phyloP scores from a whole-genome alignment of 2,329 filamentous ascomycete species.

The Cladosporium sp. region DNA sequence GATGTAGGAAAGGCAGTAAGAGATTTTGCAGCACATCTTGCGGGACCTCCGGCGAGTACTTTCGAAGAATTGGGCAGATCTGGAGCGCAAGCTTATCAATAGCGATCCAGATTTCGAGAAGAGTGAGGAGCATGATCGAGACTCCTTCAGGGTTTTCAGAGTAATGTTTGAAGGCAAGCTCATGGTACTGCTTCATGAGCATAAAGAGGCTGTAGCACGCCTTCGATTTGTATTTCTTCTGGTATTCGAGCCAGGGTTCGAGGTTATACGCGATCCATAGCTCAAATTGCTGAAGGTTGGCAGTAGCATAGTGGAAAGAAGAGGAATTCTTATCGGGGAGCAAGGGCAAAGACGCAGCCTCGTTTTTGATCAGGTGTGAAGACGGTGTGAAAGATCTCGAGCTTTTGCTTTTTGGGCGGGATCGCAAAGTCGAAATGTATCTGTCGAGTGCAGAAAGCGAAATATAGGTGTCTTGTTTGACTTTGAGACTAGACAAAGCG shows the following conservation, averaged over 20 bases:
- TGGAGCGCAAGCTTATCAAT: conserved; percentile 49
- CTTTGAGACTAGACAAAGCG: conserved; percentile 9
- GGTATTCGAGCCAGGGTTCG: conserved; percentile 12
- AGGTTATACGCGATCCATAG: conserved; percentile 18
- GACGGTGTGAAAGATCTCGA: conserved; percentile 13
- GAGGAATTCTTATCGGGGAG: conserved; percentile 12
- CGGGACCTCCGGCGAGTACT: conserved; percentile 50
- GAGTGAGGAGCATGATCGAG: conserved; percentile 49
- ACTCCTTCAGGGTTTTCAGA: conserved; percentile 44
- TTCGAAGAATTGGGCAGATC: conserved; percentile 43
- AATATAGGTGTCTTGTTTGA: conserved; percentile 16
- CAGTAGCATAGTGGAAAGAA: conserved; percentile 10
- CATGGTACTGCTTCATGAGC: conserved; percentile 19
- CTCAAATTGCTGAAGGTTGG: conserved; percentile 20
- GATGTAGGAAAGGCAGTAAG: conserved; percentile 42
- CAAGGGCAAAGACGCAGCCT: conserved; percentile 11
- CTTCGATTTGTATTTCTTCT: background rate
- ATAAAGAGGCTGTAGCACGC: conserved; percentile 13
- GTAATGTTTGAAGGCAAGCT: conserved; percentile 33
- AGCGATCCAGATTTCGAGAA: conserved; percentile 55
- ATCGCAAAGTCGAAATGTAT: conserved; percentile 13
- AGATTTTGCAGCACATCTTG: conserved; percentile 51
- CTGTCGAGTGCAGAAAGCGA: conserved; percentile 18
- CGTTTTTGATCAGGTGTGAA: conserved; percentile 6
- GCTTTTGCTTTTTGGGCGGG: background rate